Evolutionary conservation across 306 rosid species (phyloP), one percentile per base, ranked within the genome.

Genomic region (Cicer cuneatum): DNA sequence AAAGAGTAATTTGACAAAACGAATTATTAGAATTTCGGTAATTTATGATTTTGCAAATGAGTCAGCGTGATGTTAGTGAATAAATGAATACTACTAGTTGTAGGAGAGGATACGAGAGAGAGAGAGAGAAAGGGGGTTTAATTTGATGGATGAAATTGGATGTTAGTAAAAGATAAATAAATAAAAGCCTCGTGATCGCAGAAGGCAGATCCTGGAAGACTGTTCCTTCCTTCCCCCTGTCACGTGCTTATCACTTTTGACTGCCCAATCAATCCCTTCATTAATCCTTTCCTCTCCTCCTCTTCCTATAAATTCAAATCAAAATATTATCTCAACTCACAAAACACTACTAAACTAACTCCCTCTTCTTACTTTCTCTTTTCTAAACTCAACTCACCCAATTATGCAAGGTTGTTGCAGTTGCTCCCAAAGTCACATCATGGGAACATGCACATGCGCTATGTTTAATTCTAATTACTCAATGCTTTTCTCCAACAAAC

Each of bases 341-440:
- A 29, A 7, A 0, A 6, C 43, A 39, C 29, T 24, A 24, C 2
- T n/a, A n/a, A 24, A 1, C 3, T 24, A 2, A 2, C 33, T 40
- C 43, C 7, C 9, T 40, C 10, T 8, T 39, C 42, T 39, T 39
- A 39, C 42, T 39, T 39, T 39, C 42, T 5, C 42, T 39, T 5
- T 39, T 39, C 42, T 1, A 7, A 4, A 52, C 12, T 5, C 16
- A 4, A 49, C 18, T 51, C 63, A 29, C 15, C 64, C 45, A 54
- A 82, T 56, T 78, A 90, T 94, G 98, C 96, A 86, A 38, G 87
- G 78, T 66, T 92, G 85, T 67, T 89, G 90, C 81, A 73, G 88
- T 39, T 51, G 79, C 78, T 77, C 92, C 1, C 89, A 86, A 70
- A 89, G 79, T 33, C 86, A 91, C 85, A 69, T 85, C 81, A 82